Percentiles rank a stretch among this genome's conserved stretches.
Evolutionary conservation across 106 monocot genomes (phyloP).

Genomic region (Platanthera zijinensis): DNA sequence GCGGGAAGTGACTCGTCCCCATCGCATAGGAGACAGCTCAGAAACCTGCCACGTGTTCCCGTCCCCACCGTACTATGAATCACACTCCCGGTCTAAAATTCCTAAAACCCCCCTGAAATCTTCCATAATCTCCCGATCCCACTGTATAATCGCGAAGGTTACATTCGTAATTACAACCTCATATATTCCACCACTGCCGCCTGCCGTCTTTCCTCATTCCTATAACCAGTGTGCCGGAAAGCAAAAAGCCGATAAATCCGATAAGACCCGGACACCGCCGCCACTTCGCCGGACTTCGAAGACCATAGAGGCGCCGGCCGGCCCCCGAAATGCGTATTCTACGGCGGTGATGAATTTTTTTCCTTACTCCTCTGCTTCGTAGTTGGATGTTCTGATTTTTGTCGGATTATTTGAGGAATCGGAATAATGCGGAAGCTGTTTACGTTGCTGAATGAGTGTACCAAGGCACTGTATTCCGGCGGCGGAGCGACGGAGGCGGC

Average conservation of each 20-base stretch:
- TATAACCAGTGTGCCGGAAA: neutral
- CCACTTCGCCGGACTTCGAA: neutral
- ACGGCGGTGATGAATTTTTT: neutral
- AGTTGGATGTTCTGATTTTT: neutral
- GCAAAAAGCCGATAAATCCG: neutral
- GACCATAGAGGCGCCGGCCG: neutral
- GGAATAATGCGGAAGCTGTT: constrained; percentile 36
- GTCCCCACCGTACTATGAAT: too few relatives aligned
- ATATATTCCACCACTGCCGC: neutral
- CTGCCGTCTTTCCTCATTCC: neutral
- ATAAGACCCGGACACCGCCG: neutral
- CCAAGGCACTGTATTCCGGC: constrained; percentile 28
- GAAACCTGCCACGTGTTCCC: too few relatives aligned
- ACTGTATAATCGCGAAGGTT: neutral
- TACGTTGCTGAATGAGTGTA: constrained; percentile 31
- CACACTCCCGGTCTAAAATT: too few relatives aligned
- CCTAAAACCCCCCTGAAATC: too few relatives aligned
- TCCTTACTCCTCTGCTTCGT: neutral
- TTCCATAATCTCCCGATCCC: too few relatives aligned
- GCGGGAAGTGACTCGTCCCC: too few relatives aligned
- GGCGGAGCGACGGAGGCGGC: constrained; percentile 19
- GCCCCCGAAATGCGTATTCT: neutral
- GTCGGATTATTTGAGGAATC: neutral
- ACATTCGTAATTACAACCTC: neutral
- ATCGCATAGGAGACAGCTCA: too few relatives aligned